Evolutionary conservation across 208 protist species (phyloP), one percentile per base, ranked within the genome.

Genomic region (Acanthamoeba lenticulata): DNA sequence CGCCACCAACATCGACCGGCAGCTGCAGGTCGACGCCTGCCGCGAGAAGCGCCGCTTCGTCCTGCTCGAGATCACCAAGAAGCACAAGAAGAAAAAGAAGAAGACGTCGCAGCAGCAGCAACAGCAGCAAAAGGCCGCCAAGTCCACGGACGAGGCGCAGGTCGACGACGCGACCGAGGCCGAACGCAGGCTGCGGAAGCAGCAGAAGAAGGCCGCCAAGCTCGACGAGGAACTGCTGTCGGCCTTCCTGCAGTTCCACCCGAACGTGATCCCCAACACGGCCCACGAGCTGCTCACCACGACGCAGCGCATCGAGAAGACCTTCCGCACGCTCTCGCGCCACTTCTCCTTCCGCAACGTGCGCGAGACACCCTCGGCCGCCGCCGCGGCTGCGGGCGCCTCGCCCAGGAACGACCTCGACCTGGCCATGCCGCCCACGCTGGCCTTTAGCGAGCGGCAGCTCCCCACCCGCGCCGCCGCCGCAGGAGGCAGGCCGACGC

Each of bases 291-390:
- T 90, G 17, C 81, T 90, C 45, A 67, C 81, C 81, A 90, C 81
- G 17, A 65, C 81, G 42, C 81, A 90, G 40, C 45, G 55, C 36
- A 90, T 90, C 45, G 81, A 90, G 40, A 90, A 90, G 81, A 90
- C 81, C 45, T 90, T 90, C 81, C 45, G 81, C 49, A 90, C 81
- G n/a, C 81, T 90, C 49, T 67, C 81, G n/a, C 45, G 81, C n/a
- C 81, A 90, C 81, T 90, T 90, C 81, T 67, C 49, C 81, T 90
- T 90, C 81, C 67, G 67, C 67, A 77, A 77, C 67, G 67, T 77
- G 19, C 36, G 42, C 11, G 67, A 77, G 67, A 44, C 13, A 60
- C 4, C 27, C 52, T 24, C 52, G 17, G 4, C 52, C 17, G 17
- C 52, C 52, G 15, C 52, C 47, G 47, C 5, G 5, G 47, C 5